Base-by-base conservation (phyloP, 306 rosid genomes). In the Pyrus communis region DNA sequence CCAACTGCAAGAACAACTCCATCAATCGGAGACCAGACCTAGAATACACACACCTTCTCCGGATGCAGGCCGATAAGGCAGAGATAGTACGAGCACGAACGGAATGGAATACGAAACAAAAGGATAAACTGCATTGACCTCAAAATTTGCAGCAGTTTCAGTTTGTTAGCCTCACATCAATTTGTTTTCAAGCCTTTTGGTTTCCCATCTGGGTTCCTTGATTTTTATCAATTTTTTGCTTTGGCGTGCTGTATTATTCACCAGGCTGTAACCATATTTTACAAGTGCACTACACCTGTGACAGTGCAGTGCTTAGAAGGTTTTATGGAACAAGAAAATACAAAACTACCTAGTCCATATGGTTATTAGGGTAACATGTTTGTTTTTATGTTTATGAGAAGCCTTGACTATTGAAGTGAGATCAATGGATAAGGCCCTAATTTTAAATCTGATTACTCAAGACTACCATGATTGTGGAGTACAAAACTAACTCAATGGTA, bases 81-180 rank as follows among this genome's bases (percentile, higher is more conserved):
- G 97, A 92, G 21, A 88, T 95, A 14, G 90, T 95, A 1, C 79
- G 96, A 83, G 98, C 96, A 35, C 87, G 95, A 90, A 92, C 96
- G 3, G 85, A 88, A 61, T 92, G 98, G 98, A 83, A 84, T 52
- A 73, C 72, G 25, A 86, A 84, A 55, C 67, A 46, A 35, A 80
- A 38, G 33, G 73, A 69, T 23, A 12, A 71, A 46, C 51, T 1
- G 22, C 31, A 75, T 2, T 74, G 77, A 63, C 35, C 33, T 28
- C 30, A 25, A 22, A 11, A 30, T 21, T 30, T 30, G 33, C 70
- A 28, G 33, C 70, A 75, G 61, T 42, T 73, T 42, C 19, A 33
- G 17, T 73, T 14, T 40, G 38, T 62, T 27, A 27, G 52, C 25
- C 10, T 12, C 22, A 58, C 54, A 22, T 73, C 38, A 17, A 59